Base-by-base conservation (phyloP, 2,329 filamentous ascomycete species). In the Pseudopyricularia cyperi region DNA sequence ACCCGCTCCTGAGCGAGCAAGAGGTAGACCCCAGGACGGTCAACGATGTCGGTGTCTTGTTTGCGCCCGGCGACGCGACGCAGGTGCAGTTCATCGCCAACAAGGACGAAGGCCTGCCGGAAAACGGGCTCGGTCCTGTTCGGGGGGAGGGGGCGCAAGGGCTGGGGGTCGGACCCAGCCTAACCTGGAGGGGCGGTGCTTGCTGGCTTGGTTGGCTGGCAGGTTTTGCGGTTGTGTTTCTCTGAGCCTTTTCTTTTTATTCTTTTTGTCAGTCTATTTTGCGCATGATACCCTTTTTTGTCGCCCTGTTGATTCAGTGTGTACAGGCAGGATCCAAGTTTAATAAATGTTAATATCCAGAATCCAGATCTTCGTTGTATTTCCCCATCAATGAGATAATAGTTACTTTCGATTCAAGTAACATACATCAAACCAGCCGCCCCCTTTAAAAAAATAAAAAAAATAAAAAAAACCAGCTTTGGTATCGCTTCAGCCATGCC, bases 31-130 rank as follows among this genome's bases (percentile, higher is more conserved):
- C 63, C 15, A 62, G 65, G 24, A 60, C 63, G 4, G 70, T 55
- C 39, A 69, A 74, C 51, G 58, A 61, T 39, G 62, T 76, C 28
- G 72, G 72, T 15, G 60, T 75, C 19, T 63, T 78, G 35, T 75
- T 78, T 57, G 73, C 73, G 8, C 75, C 74, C 0, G 74, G 71
- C n/a, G 69, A 73, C 54, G 67, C 73, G 19, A 76, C 71, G 0
- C 58, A 67, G 11, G 59, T 77, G n/a, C 61, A 76, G 54, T 67
- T 66, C 22, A 55, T 55, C 24, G 52, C 48, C 48, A 55, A 50
- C 28, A 48, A 52, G 52, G 60, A 64, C 52, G 58, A 61, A 34
- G 54, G 57, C 12, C 53, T 59, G 4, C 65, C 62, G n/a, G 56
- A 55, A 19, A 55, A 65, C 1, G 57, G 54, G 32, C 58, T 66